Evolutionary conservation across 78 protist genomes (phyloP), one percentile per base, ranked within the genome.

Genomic region (Acrasis kona): DNA sequence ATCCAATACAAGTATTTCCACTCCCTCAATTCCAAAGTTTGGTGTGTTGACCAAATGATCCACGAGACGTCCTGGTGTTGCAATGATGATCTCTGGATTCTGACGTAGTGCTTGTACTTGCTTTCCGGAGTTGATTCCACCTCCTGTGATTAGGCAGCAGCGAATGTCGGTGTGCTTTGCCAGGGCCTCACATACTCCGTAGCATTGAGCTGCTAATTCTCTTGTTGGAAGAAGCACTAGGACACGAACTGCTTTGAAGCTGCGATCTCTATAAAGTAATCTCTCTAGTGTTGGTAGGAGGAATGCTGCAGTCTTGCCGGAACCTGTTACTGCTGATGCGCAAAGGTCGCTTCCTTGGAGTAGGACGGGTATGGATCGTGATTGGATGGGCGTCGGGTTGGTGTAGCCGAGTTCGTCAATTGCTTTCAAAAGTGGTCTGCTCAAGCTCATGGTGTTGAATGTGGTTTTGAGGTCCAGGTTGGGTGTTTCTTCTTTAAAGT

Each of bases 61-160:
- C 37, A 90, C 67, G 31, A 94, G 30, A 42, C 98, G 84, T 30
- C 96, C 98, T 10, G 96, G 98, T 6, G 98, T 94, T 5, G 95
- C 95, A 36, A 94, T 84, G 29, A 94, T 84, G 40, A 93, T 73
- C 42, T 91, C 93, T 29, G 95, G 92, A 12, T 37, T 35, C 36
- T 74, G 73, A n/a, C 73, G 10, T n/a, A 92, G 31, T 28, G 50
- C 92, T 10, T 69, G 70, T 42, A 76, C 87, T 70, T 92, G 93
- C 31, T 77, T 76, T 8, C 77, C 50, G 65, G 68, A 70, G 10
- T 76, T 37, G 12, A 86, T 82, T 50, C 96, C 96, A n/a, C n/a
- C n/a, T 30, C 88, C 88, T 29, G 72, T 72, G 5, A 78, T 39
- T 19, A 84, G 39, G 7, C 87, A 83, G 34, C 74, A 37, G 19